Evolutionary conservation across 805 yeast genomes (phyloP).

Genomic region (Sugiyamaella lignohabitans): DNA sequence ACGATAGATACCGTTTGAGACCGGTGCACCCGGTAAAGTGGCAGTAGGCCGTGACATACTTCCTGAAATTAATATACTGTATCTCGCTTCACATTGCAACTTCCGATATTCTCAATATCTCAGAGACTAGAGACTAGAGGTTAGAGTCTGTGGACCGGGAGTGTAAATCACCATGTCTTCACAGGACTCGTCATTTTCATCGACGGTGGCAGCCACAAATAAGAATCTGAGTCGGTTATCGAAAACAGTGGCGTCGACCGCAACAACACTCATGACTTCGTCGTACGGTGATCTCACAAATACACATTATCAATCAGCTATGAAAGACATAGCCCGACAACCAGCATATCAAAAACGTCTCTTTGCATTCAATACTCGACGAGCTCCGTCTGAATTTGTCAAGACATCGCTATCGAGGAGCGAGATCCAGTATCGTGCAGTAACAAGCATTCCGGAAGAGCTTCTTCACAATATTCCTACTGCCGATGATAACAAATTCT

Average conservation of each 20-base stretch:
- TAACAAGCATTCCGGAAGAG: constrained; percentile 55
- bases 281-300: constrained; percentile 35
- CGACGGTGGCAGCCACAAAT: constrained; percentile 35
- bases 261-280: constrained; percentile 28
- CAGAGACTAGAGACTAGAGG: too few relatives aligned
- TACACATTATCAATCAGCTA: constrained; percentile 40
- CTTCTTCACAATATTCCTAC: constrained; percentile 49
- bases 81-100: too few relatives aligned
- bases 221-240: constrained; percentile 34
- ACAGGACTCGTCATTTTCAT: constrained; percentile 28
- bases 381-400: constrained; percentile 32
- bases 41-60: too few relatives aligned
- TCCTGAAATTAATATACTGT: too few relatives aligned
- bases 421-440: constrained; percentile 42
- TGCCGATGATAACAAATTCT: constrained; percentile 31
- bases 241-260: constrained; percentile 35
- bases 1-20: too few relatives aligned
- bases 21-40: too few relatives aligned
- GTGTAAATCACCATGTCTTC: too few relatives aligned
- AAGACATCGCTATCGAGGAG: constrained; percentile 26
- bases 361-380: constrained; percentile 27
- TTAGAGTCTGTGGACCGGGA: too few relatives aligned
- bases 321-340: constrained; percentile 39
- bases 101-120: too few relatives aligned
- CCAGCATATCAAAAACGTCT: constrained; percentile 37